Evolutionary conservation across 1,139 yeast genomes (phyloP).

Genomic region (Yamadazyma pseudoaaseri): DNA sequence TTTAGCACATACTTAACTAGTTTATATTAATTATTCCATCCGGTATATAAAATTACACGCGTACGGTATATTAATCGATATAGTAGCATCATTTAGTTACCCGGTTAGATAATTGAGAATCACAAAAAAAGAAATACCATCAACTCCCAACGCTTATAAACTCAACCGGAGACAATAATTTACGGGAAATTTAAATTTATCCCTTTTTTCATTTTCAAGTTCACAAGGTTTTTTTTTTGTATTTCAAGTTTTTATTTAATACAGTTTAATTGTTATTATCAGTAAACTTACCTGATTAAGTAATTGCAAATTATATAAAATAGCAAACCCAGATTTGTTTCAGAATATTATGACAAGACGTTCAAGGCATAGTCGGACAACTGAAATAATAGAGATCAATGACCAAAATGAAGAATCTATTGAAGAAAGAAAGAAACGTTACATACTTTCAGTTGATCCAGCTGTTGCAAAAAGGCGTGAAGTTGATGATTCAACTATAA

Average conservation of each 20-base stretch:
- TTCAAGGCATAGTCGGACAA: not conserved
- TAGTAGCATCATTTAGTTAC: not conserved
- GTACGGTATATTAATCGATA: no score
- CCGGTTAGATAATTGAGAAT: not conserved
- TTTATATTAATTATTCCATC: not conserved
- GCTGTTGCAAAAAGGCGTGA: constrained; percentile 56
- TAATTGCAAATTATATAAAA: no score
- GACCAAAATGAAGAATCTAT: no score
- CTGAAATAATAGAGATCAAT: not conserved
- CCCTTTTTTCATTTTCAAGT: not conserved
- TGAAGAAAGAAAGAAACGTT: constrained; percentile 45
- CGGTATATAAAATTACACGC: no score
- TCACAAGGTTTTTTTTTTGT: no score
- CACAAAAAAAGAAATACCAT: not conserved
- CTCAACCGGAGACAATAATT: not conserved
- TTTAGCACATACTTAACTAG: not conserved
- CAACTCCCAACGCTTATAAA: constrained; percentile 1
- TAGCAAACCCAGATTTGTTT: no score
- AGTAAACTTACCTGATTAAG: no score
- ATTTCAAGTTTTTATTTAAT: no score
- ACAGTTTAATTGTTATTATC: no score
- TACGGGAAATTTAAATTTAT: not conserved
- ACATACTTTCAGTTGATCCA: constrained; percentile 50
- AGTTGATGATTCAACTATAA: constrained; percentile 67
- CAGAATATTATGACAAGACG: not conserved